phyloP scores from a whole-genome alignment of 352 stramenopile genomes.

The Pythium rhizo-oryzae region DNA sequence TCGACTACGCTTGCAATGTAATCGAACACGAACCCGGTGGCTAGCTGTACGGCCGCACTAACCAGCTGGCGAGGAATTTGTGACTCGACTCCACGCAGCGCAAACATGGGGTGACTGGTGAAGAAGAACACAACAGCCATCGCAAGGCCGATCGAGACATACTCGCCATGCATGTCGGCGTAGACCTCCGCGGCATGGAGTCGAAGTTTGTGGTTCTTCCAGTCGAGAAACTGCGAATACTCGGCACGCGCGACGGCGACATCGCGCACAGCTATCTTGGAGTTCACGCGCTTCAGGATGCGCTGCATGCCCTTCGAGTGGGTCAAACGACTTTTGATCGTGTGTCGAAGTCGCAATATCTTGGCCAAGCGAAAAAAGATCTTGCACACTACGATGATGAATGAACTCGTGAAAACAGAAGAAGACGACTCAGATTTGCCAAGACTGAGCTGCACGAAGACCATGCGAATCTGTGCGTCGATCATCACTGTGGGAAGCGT shows the following conservation, averaged over 20 bases:
- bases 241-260: constrained; percentile 30
- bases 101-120: constrained; percentile 31
- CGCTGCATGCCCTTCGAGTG: constrained; percentile 35
- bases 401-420: constrained; percentile 15
- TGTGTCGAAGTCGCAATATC: constrained; percentile 32
- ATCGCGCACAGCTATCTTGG: constrained; percentile 28
- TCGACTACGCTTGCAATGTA: constrained; percentile 42
- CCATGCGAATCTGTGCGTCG: constrained; percentile 40
- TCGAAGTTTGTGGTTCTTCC: constrained; percentile 36
- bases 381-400: constrained; percentile 38
- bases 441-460: constrained; percentile 35
- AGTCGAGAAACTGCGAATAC: constrained; percentile 44
- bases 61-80: constrained; percentile 15
- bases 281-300: constrained; percentile 39
- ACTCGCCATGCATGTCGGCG: constrained; percentile 52
- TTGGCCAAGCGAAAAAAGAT: constrained; percentile 41
- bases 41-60: constrained; percentile 21
- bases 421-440: constrained; percentile 20
- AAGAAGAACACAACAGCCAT: constrained; percentile 30
- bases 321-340: constrained; percentile 26
- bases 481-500: constrained; percentile 38
- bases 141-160: constrained; percentile 44
- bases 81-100: constrained; percentile 3
- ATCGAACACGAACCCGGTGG: constrained; percentile 33
- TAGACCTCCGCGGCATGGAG: constrained; percentile 53